phyloP scores from a whole-genome alignment of 495 filamentous ascomycete species.

The Penicillium lividum region DNA sequence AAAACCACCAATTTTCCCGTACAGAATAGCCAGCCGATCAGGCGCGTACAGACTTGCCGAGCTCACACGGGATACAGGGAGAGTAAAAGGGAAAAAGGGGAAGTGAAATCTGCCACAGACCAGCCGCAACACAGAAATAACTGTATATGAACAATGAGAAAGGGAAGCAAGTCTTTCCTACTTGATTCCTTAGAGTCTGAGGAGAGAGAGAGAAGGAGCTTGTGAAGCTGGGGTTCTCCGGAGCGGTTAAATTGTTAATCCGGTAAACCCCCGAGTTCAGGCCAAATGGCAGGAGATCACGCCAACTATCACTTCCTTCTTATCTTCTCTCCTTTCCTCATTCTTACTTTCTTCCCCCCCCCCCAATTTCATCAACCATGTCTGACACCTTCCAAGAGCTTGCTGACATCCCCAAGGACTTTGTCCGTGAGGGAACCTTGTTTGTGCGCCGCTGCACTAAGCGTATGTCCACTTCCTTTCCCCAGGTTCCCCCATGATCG shows the following conservation, averaged over 20 bases:
- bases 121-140: constrained; percentile 12
- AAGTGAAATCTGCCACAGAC: constrained; percentile 19
- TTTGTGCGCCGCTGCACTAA: constrained; percentile 86
- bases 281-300: constrained; percentile 3
- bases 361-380: constrained; percentile 43
- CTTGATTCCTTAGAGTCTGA: not conserved
- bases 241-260: not conserved
- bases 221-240: constrained; percentile 10
- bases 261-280: constrained; percentile 8
- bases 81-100: constrained; percentile 2
- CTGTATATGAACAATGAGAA: constrained; percentile 8
- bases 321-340: constrained; percentile 1
- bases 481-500: constrained; percentile 7
- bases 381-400: constrained; percentile 78
- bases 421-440: constrained; percentile 75
- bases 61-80: constrained; percentile 18
- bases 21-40: constrained; percentile 23
- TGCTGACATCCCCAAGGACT: constrained; percentile 79
- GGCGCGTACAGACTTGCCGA: constrained; percentile 24
- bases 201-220: not conserved
- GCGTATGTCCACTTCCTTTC: constrained; percentile 52
- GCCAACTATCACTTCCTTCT: constrained; percentile 9
- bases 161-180: constrained; percentile 1
- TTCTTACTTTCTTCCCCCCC: not conserved
- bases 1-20: constrained; percentile 32